These are phyloP conservation scores for Aspergillus felis DNA, from an alignment of 2,329 filamentous ascomycete genomes.

Conservation along the genomic window DNA sequence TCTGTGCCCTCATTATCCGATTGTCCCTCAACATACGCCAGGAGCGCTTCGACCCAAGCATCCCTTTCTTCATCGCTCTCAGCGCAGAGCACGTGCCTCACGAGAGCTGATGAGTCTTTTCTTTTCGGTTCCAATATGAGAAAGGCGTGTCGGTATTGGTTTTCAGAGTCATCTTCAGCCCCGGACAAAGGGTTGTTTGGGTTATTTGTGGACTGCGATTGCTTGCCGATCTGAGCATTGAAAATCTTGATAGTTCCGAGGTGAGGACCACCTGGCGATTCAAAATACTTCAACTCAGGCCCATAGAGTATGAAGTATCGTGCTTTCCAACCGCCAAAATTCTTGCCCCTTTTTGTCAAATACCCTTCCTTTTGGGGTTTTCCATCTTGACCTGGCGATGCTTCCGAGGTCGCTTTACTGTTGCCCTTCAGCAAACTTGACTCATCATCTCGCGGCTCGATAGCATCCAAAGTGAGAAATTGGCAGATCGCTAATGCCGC, in stretches of 20 bases:
- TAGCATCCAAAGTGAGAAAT: constrained; percentile 70
- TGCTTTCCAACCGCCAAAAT: constrained; percentile 98
- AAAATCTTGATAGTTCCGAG: constrained; percentile 89
- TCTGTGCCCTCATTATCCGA: constrained; percentile 29
- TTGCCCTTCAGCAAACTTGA: constrained; percentile 44
- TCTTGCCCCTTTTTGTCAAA: constrained; percentile 93
- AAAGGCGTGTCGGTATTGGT: constrained; percentile 95
- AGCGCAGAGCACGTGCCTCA: constrained; percentile 91
- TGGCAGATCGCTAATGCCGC: constrained; percentile 79
- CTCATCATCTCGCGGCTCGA: constrained; percentile 53
- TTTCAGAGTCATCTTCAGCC: constrained; percentile 71
- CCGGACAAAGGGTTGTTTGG: constrained; percentile 59
- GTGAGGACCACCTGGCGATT: constrained; percentile 83
- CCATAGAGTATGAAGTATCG: constrained; percentile 67
- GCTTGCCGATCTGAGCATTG: constrained; percentile 90
- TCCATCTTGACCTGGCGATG: constrained; percentile 54
- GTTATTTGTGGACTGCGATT: constrained; percentile 61
- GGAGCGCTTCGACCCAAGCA: constrained; percentile 83
- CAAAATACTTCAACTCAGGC: constrained; percentile 79
- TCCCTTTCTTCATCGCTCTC: constrained; percentile 93
- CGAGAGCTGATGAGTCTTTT: constrained; percentile 82
- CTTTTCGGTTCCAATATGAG: constrained; percentile 92
- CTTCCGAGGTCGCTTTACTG: constrained; percentile 27
- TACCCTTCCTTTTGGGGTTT: constrained; percentile 80
- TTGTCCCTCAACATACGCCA: constrained; percentile 74